Evolutionary conservation across 257 asterid genomes (phyloP), one percentile per base, ranked within the genome.

Genomic region (Nicotiana undulata): DNA sequence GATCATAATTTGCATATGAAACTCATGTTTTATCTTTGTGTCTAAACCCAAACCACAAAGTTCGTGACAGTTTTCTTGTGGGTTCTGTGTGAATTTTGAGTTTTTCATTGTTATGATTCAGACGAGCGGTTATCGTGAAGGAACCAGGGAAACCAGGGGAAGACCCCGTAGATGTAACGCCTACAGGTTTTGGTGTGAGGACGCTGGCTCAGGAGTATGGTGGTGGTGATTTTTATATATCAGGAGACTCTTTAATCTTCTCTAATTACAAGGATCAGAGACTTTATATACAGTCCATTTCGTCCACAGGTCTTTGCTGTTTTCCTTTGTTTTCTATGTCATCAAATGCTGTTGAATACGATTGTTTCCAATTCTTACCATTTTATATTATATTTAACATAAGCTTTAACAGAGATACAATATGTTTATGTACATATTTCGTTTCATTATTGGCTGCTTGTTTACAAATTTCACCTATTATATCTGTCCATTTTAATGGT

Each of bases 251-350:
- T 9, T 85, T 93, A 67, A 82, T 92, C 81, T 95, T 93, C 86
- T 92, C 99, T 56, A 95, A 93, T 89, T 93, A 92, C 88, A 89
- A 88, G 89, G 99, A 95, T 84, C 99, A 95, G 78, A 87, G 97
- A 81, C 94, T 95, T 76, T 95, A 92, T 85, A 89, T 85, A 84
- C 96, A 89, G 85, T 87, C 93, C 34, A 75, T 90, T 81, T 89
- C 90, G 32, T 85, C 92, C 52, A 75, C 61, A 90, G 99, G 98
- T 93, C 52, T 49, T 60, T 15, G 65, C 4, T 28, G 51, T 53
- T 61, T 60, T 40, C 46, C 18, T 74, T 85, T 79, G 59, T 79
- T 59, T 75, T 53, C 37, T 58, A 75, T 63, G 51, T 22, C 64
- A 40, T 60, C 0, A 9, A 18, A 49, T 53, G 32, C 53, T 18